Conservation (phyloP, 352 stramenopile genomes). For the Globisporangium spiculum region DNA sequence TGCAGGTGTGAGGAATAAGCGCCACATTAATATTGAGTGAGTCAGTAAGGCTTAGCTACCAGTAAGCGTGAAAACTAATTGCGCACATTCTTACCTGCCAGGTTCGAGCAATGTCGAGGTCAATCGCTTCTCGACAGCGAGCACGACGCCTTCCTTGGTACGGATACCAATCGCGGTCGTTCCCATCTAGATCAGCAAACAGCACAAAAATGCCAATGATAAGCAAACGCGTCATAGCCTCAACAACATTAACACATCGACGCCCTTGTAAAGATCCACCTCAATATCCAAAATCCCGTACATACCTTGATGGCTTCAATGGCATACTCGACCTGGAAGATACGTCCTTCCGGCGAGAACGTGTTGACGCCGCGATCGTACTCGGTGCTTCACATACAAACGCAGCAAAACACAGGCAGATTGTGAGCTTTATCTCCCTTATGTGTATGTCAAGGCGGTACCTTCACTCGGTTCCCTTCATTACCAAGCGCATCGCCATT, state of each 20-base stretch:
- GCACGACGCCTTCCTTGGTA: slow-evolving; percentile 96
- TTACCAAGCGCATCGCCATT: not conserved
- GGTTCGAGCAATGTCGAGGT: slow-evolving; percentile 96
- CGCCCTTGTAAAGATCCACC: not conserved
- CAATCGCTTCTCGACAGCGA: slow-evolving; percentile 99
- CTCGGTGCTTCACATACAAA: slow-evolving; percentile 81
- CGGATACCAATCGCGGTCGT: slow-evolving; percentile 98
- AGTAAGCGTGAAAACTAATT: no score
- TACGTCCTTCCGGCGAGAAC: slow-evolving; percentile 98
- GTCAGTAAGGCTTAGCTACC: not conserved
- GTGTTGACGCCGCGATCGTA: slow-evolving; percentile 99
- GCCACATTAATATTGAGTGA: slow-evolving; percentile 4
- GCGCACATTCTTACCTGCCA: slow-evolving; percentile 46
- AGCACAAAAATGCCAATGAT: slow-evolving; percentile 14
- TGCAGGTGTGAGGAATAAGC: slow-evolving; percentile 25
- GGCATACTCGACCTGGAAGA: slow-evolving; percentile 99
- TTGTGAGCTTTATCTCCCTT: not conserved
- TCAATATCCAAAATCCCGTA: slow-evolving; percentile 20
- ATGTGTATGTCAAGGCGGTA: not conserved
- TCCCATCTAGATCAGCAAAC: slow-evolving; percentile 75
- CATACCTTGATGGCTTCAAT: slow-evolving; percentile 97
- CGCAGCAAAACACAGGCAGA: not conserved
- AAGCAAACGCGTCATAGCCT: not conserved
- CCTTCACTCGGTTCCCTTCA: not conserved
- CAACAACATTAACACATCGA: not conserved